A percentile compares a stretch with the other conserved stretches of the same genome.
phyloP scores from a whole-genome alignment of 2,329 filamentous ascomycete species.

The Aspergillus ruber region DNA sequence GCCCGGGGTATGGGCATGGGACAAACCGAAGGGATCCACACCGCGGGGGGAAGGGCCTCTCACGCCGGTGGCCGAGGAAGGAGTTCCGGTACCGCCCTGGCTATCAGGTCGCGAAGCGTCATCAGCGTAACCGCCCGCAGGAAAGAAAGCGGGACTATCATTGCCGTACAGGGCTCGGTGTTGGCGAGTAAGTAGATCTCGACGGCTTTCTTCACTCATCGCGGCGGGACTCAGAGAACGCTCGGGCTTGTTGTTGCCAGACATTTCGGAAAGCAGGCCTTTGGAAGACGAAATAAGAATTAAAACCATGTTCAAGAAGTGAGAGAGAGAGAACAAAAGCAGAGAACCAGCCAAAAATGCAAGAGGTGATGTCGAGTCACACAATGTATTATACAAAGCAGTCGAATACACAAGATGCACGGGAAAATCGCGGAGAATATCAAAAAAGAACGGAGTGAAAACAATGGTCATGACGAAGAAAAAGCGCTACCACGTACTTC shows the following conservation, averaged over 20 bases:
- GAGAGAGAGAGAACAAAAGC: not conserved
- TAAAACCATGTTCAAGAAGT: conserved; percentile 35
- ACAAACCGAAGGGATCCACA: conserved; percentile 62
- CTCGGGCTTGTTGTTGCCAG: conserved; percentile 71
- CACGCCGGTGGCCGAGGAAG: conserved; percentile 53
- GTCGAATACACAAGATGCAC: conserved; percentile 36
- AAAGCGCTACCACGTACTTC: conserved; percentile 62
- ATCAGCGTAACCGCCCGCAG: conserved; percentile 60
- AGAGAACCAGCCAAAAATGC: conserved; percentile 4
- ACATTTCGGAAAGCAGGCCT: conserved; percentile 63
- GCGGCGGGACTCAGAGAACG: conserved; percentile 76
- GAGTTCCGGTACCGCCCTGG: conserved; percentile 53
- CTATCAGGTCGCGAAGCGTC: conserved; percentile 62
- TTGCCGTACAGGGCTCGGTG: conserved; percentile 89
- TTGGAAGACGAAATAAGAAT: conserved; percentile 33
- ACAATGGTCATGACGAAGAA: conserved; percentile 17
- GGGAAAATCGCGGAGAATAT: conserved; percentile 31
- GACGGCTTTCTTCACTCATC: conserved; percentile 93
- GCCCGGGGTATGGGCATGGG: conserved; percentile 37
- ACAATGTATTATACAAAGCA: conserved; percentile 40
- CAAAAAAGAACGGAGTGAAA: conserved; percentile 25
- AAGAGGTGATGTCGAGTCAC: conserved; percentile 8
- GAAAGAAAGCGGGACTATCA: conserved; percentile 59
- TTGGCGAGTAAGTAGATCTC: conserved; percentile 91
- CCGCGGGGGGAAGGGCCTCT: conserved; percentile 74